Conservation (phyloP, 306 rosid genomes). For the Vachellia pachyceras region DNA sequence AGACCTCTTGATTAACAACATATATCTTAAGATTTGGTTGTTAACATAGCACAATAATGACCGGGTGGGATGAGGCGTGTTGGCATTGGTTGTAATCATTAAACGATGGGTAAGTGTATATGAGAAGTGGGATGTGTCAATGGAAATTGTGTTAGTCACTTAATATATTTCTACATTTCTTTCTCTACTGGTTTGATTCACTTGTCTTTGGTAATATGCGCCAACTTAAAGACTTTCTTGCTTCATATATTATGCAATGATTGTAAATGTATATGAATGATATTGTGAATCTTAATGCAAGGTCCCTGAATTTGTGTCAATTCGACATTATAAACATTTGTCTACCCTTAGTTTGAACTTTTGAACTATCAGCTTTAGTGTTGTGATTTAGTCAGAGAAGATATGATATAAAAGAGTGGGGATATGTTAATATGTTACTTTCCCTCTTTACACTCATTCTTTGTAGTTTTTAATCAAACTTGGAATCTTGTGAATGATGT, state of each 20-base stretch:
- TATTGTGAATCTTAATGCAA: not conserved
- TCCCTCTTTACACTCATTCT: not conserved
- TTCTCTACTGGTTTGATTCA: not conserved
- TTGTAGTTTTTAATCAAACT: too few species aligned
- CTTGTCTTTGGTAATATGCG: not conserved
- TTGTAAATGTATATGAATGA: conserved; percentile 21
- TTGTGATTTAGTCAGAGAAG: not conserved
- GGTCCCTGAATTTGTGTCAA: not conserved
- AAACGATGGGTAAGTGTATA: not conserved
- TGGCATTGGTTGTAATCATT: too few species aligned
- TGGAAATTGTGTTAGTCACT: not conserved
- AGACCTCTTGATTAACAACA: too few species aligned
- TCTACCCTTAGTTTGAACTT: not conserved
- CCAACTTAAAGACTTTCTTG: not conserved
- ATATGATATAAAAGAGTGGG: not conserved
- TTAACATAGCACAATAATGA: too few species aligned
- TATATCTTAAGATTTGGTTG: too few species aligned
- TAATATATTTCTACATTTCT: not conserved
- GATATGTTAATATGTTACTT: not conserved
- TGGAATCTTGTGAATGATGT: not conserved
- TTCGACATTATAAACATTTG: not conserved
- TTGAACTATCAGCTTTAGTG: not conserved
- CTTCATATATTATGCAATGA: not conserved
- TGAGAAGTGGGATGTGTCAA: not conserved
- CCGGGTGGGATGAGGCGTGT: too few species aligned